These are phyloP conservation scores for Tolypocladium sp. DNA, from an alignment of 2,329 filamentous ascomycete genomes.

Conservation along the genomic window DNA sequence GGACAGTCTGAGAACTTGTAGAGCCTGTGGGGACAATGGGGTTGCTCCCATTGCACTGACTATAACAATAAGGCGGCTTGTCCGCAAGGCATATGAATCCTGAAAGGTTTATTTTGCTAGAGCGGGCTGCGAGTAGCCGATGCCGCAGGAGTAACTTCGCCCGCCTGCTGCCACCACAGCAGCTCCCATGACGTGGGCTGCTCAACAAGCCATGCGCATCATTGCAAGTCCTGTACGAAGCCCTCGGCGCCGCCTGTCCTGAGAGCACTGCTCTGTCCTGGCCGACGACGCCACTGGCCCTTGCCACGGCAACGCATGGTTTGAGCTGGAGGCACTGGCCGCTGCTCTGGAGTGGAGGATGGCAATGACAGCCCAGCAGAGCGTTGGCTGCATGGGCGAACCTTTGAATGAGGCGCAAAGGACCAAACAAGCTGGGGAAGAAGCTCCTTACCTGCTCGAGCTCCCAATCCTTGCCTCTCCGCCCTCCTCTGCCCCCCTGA, in stretches of 20 bases:
- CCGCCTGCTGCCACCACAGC: background rate
- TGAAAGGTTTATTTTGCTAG: background rate
- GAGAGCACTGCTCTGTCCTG: background rate
- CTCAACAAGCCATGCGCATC: no score
- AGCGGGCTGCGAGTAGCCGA: background rate
- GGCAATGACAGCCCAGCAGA: background rate
- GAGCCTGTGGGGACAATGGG: background rate
- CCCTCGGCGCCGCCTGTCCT: background rate
- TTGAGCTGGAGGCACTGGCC: background rate
- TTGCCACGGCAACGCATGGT: background rate
- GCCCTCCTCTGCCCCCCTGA: conserved; percentile 56
- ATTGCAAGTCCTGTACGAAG: background rate
- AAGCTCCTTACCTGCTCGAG: conserved; percentile 61
- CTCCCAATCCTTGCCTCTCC: conserved; percentile 71
- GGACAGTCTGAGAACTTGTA: background rate
- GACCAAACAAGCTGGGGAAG: conserved; percentile 3
- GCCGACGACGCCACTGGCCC: background rate
- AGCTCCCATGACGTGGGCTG: background rate
- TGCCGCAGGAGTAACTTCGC: background rate
- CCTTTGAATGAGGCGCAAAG: background rate
- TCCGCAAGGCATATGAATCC: background rate
- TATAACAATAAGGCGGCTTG: background rate
- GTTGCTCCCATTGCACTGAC: background rate
- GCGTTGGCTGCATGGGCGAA: background rate
- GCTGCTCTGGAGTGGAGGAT: background rate